Evolutionary conservation across 2,329 filamentous ascomycete species (phyloP).

Genomic region (Cladosporium velox): DNA sequence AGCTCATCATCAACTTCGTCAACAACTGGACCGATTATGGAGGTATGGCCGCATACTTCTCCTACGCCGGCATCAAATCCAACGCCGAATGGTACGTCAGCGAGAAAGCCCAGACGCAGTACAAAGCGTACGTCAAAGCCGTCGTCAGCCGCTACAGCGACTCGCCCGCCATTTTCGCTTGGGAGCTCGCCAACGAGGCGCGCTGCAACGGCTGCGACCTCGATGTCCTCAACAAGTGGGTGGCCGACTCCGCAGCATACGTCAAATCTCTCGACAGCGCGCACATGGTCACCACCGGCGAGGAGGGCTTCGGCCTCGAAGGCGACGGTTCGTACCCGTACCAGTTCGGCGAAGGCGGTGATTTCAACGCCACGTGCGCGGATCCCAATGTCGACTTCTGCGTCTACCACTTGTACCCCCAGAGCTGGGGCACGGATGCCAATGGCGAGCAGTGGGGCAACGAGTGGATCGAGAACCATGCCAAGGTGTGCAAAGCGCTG

Average conservation of each 20-base stretch:
- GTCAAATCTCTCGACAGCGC: conserved; percentile 63
- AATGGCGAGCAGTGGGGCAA: conserved; percentile 26
- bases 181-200: conserved; percentile 69
- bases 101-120: conserved; percentile 50
- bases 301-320: conserved; percentile 55
- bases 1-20: conserved; percentile 66
- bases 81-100: conserved; percentile 61
- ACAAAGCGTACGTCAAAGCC: conserved; percentile 62
- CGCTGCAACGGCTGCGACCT: conserved; percentile 62
- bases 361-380: conserved; percentile 28
- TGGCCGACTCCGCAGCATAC: conserved; percentile 57
- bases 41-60: conserved; percentile 61
- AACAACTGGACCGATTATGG: conserved; percentile 72
- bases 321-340: conserved; percentile 39
- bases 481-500: conserved; percentile 23
- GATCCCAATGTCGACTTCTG: conserved; percentile 28
- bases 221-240: conserved; percentile 62
- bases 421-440: conserved; percentile 22
- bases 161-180: conserved; percentile 63
- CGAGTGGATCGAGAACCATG: conserved; percentile 29
- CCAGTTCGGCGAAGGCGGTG: conserved; percentile 24
- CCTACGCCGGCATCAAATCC: conserved; percentile 54
- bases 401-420: conserved; percentile 30
- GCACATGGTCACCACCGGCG: conserved; percentile 65
- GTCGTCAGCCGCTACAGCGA: conserved; percentile 62